These are phyloP conservation scores for Paramecium pentaurelia DNA, from an alignment of 73 alveolate genomes.

Conservation along the genomic window DNA sequence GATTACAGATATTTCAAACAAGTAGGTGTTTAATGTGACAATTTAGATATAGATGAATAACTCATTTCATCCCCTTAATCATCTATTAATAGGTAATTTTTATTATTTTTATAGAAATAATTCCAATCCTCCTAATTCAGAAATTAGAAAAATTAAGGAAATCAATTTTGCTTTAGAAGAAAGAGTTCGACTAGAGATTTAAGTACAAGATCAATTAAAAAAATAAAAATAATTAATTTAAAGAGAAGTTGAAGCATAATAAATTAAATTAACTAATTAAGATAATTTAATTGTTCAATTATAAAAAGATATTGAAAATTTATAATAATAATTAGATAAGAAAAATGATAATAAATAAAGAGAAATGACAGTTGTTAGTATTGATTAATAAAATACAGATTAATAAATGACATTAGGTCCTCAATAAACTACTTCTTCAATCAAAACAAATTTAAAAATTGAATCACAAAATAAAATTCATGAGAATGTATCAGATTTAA, in stretches of 20 bases:
- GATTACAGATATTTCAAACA: not conserved
- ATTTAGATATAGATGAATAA: not conserved
- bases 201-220: not conserved
- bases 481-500: not conserved
- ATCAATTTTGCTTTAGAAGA: not conserved
- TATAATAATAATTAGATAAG: not conserved
- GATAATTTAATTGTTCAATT: not conserved
- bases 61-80: not conserved
- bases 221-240: not conserved
- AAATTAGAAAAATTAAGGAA: not conserved
- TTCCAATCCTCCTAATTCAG: not conserved
- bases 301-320: not conserved
- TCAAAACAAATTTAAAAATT: not conserved
- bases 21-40: not conserved
- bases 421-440: not conserved
- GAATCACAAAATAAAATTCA: not conserved
- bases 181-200: not conserved
- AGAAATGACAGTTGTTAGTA: slow-evolving; percentile 1
- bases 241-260: not conserved
- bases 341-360: not conserved
- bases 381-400: not conserved
- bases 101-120: not conserved
- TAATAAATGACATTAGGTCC: not conserved
- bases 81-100: not conserved
- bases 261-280: not conserved